These are phyloP conservation scores for Arabidopsis arenosa DNA, from an alignment of 345 rosid species.

Conservation along the genomic window DNA sequence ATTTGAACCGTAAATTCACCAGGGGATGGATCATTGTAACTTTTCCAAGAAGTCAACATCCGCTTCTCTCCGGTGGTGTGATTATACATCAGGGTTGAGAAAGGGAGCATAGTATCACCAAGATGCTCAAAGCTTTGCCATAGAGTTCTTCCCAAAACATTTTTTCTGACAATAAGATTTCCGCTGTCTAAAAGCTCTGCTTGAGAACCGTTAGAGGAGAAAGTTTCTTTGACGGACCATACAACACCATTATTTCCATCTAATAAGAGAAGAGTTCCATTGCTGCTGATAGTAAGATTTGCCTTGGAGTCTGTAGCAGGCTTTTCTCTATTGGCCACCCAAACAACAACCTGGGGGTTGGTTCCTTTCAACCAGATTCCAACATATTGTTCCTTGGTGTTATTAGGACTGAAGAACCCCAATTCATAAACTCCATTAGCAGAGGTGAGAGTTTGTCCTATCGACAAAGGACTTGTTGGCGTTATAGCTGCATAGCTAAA, in stretches of 20 bases:
- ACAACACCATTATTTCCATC: constrained; percentile 25
- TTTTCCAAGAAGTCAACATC: constrained; percentile 51
- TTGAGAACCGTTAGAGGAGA: constrained; percentile 29
- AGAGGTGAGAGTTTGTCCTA: constrained; percentile 38
- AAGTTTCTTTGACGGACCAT: constrained; percentile 35
- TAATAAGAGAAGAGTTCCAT: constrained; percentile 38
- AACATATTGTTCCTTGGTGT: constrained; percentile 33
- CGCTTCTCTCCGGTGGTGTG: constrained; percentile 9
- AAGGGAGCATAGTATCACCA: constrained; percentile 38
- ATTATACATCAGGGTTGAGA: constrained; percentile 31
- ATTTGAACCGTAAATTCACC: constrained; percentile 40
- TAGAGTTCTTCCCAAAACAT: not conserved
- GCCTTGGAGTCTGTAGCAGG: constrained; percentile 40
- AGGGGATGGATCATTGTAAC: constrained; percentile 45
- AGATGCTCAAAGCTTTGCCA: constrained; percentile 49
- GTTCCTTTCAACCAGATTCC: constrained; percentile 51
- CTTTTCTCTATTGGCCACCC: constrained; percentile 60
- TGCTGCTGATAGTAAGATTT: constrained; percentile 32
- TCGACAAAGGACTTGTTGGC: constrained; percentile 27
- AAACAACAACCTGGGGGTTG: constrained; percentile 35
- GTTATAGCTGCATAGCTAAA: constrained; percentile 32
- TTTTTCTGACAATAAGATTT: constrained; percentile 60
- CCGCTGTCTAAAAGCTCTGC: constrained; percentile 64
- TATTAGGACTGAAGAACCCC: constrained; percentile 46
- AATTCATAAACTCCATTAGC: constrained; percentile 30